Evolutionary conservation across 148 eudicot species (phyloP).

Genomic region (Rhododendron griersonianum): DNA sequence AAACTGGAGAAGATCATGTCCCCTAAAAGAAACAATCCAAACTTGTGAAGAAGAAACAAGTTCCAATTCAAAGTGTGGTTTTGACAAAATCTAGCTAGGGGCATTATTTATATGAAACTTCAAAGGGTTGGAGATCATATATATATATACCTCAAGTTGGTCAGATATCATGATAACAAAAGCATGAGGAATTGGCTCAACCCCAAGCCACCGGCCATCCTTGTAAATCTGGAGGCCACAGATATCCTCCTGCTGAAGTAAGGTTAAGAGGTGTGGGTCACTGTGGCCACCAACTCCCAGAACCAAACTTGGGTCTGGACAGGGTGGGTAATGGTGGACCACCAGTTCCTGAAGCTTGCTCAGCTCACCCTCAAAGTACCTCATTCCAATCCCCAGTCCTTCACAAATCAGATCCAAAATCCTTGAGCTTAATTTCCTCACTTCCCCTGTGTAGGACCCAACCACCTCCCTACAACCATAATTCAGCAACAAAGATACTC

Average conservation of each 20-base stretch:
- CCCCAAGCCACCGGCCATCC: neutral
- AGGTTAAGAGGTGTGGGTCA: slow-evolving; percentile 11
- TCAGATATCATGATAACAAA: slow-evolving; percentile 37
- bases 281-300: neutral
- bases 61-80: neutral
- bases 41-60: neutral
- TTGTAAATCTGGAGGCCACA: slow-evolving; percentile 25
- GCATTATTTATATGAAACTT: neutral
- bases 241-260: slow-evolving; percentile 18
- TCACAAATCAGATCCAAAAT: slow-evolving; percentile 14
- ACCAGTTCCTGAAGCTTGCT: neutral
- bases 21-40: neutral
- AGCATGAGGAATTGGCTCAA: slow-evolving; percentile 12
- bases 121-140: neutral
- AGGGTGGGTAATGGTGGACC: neutral
- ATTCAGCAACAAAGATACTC: neutral
- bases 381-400: slow-evolving; percentile 12
- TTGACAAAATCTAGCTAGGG: neutral
- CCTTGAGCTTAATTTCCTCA: slow-evolving; percentile 6
- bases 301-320: slow-evolving; percentile 10
- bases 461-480: slow-evolving; percentile 10
- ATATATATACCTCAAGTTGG: neutral
- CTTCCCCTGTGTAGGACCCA: neutral
- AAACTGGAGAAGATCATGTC: neutral
- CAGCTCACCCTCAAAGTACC: neutral